phyloP scores from a whole-genome alignment of 1,139 yeast genomes.

The Saccharomyces hybrid region DNA sequence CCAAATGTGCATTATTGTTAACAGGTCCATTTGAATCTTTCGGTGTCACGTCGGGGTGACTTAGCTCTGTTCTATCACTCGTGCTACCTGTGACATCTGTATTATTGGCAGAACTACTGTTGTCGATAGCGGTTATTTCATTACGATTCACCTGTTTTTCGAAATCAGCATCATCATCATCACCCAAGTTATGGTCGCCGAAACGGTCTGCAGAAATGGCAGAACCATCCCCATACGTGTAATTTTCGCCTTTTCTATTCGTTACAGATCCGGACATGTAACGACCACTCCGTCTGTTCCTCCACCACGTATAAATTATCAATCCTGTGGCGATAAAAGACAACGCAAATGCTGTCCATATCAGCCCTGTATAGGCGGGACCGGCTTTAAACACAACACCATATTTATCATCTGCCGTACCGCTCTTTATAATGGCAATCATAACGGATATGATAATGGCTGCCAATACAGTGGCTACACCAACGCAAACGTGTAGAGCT shows the following conservation, averaged over 20 bases:
- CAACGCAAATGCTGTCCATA: conserved; percentile 23
- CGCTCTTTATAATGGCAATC: conserved; percentile 22
- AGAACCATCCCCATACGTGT: background rate
- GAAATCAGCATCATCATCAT: background rate
- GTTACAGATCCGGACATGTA: background rate
- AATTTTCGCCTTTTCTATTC: background rate
- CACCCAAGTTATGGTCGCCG: background rate
- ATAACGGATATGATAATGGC: conserved; percentile 20
- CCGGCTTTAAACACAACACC: conserved; percentile 22
- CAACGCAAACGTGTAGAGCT: conserved; percentile 8
- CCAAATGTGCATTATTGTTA: background rate
- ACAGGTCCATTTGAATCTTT: background rate
- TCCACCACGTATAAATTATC: conserved; percentile 1
- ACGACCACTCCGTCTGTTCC: background rate
- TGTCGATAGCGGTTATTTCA: background rate
- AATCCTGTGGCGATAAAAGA: conserved; percentile 7
- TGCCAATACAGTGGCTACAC: conserved; percentile 15
- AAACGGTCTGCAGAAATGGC: background rate
- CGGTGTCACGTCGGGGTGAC: background rate
- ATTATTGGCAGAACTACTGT: background rate
- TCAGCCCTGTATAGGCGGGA: conserved; percentile 18
- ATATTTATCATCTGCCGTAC: conserved; percentile 23
- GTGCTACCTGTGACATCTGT: background rate
- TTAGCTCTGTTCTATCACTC: background rate
- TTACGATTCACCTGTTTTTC: background rate